Conservation (phyloP, 345 rosid genomes). For the Eucalyptus regnans region DNA sequence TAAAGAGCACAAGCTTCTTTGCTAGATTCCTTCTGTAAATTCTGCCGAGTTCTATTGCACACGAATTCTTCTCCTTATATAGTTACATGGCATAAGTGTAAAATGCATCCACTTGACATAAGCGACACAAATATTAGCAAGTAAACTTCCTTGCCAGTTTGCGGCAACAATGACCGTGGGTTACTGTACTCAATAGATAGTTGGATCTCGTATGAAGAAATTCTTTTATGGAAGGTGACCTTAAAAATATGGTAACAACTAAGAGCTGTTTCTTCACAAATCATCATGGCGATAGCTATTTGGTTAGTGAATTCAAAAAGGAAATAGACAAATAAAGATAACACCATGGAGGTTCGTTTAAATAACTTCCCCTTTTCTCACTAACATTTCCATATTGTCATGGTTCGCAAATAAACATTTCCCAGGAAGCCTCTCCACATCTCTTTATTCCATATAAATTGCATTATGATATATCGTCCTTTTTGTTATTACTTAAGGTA, state of each 20-base stretch:
- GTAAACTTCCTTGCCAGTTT: neutral
- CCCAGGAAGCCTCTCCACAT: neutral
- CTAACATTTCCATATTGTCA: neutral
- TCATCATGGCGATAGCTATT: too few relatives aligned
- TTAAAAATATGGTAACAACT: neutral
- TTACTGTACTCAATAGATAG: neutral
- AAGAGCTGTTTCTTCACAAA: neutral
- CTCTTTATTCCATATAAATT: neutral
- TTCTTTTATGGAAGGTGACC: neutral
- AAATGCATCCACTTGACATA: neutral
- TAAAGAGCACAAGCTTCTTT: neutral
- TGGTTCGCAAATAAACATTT: neutral
- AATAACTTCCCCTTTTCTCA: neutral
- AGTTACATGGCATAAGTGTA: neutral
- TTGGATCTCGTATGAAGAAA: neutral
- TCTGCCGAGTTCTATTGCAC: neutral
- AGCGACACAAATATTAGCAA: neutral
- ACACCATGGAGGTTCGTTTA: neutral
- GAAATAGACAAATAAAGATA: neutral
- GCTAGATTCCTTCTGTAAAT: neutral
- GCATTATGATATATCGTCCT: neutral
- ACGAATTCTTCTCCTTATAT: neutral
- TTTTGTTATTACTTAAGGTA: too few relatives aligned
- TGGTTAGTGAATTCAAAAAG: neutral
- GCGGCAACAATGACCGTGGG: neutral